Base-by-base conservation (phyloP, 2,329 filamentous ascomycete species). In the Xylaria hypoxylon region DNA sequence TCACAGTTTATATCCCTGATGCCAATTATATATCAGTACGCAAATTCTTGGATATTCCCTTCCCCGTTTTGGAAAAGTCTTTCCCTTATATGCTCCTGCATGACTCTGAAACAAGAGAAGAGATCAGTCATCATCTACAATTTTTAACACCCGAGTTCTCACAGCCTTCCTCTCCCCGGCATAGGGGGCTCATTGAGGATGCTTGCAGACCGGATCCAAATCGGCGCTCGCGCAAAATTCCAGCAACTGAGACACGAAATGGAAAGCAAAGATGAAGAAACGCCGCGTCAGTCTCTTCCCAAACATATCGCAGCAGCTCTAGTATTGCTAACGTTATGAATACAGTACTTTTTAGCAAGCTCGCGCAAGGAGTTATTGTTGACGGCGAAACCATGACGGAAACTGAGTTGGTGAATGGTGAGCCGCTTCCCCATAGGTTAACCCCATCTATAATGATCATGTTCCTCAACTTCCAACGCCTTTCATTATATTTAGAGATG, bases 11-110 rank as follows among this genome's bases (percentile, higher is more conserved):
- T 3, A n/a, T 15, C 5, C 26, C 17, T 50, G 10, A 31, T 50
- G 47, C 47, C 47, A 28, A 31, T 50, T 3, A 2, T 50, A n/a
- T 50, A 50, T 28, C 47, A 50, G 47, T 50, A 50, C 3, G 47
- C 35, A 38, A 38, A 15, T 15, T 38, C 13, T 38, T 38, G 3
- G 35, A 38, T 15, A 15, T 38, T 38, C 5, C 3, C 13, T 38
- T 38, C 35, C 35, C 35, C 10, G 13, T 38, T 3, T 15, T 1
- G n/a, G n/a, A n/a, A 38, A 38, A 5, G 28, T 31, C 28, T 31
- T 31, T 31, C 28, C 28, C 28, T 8, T 8, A 31, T 5, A 31
- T 31, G 8, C 28, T 3, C 28, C 28, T 31, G 8, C 28, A 31
- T 31, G 8, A 15, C 35, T 11, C 35, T 11, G 2, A 15, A 4